phyloP scores from a whole-genome alignment of 2,329 filamentous ascomycete genomes.

The Monosporascus cannonballus region DNA sequence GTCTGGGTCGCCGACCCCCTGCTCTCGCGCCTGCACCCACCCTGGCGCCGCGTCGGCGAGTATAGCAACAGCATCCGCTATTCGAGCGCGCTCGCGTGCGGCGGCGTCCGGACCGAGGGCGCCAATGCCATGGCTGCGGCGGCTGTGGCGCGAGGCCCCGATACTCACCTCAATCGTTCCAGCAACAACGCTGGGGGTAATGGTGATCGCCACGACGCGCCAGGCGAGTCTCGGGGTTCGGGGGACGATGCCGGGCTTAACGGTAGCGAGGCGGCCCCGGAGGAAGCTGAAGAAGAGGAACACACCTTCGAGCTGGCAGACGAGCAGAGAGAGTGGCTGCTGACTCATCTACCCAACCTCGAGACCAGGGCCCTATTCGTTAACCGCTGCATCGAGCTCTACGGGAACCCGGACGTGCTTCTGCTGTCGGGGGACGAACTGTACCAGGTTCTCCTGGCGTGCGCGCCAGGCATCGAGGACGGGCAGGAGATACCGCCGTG shows the following conservation, averaged over 20 bases:
- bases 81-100: slow-evolving; percentile 7
- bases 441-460: neutral
- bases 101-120: neutral
- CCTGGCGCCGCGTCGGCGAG: slow-evolving; percentile 18
- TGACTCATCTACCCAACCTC: neutral
- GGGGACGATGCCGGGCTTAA: neutral
- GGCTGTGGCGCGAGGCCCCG: neutral
- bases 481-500: neutral
- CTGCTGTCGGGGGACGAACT: neutral
- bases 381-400: neutral
- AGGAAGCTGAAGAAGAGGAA: neutral
- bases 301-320: neutral
- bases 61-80: slow-evolving; percentile 12
- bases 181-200: neutral
- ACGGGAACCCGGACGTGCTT: neutral
- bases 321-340: neutral
- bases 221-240: neutral
- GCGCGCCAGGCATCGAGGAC: neutral
- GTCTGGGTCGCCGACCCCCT: slow-evolving; percentile 31
- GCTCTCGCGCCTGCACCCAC: slow-evolving; percentile 29
- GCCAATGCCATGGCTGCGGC: neutral
- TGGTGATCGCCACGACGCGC: neutral
- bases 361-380: neutral
- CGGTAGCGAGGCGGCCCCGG: neutral
- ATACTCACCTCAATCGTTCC: neutral